A percentile compares a stretch with the other conserved stretches of the same genome.
Evolutionary conservation across 805 yeast genomes (phyloP).

Genomic region (Ascoidea tarda): DNA sequence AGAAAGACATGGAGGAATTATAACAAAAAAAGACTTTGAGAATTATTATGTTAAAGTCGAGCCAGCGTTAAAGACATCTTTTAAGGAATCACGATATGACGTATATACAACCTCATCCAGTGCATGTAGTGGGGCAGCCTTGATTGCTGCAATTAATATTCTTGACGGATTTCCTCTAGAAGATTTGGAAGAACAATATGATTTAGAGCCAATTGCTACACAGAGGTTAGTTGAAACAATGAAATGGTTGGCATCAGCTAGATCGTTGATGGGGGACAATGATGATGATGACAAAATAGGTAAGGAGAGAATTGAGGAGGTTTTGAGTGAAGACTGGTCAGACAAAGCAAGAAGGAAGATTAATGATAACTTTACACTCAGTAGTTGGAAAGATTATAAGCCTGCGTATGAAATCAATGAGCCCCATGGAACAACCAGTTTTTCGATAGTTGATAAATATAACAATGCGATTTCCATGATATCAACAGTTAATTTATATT

Average conservation of each 20-base stretch:
- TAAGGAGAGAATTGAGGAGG: constrained; percentile 24
- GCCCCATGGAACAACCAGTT: constrained; percentile 88
- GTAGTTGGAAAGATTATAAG: constrained; percentile 56
- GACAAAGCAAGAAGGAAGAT: constrained; percentile 32
- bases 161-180: constrained; percentile 30
- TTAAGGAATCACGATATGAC: constrained; percentile 20
- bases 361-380: constrained; percentile 39
- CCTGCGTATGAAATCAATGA: constrained; percentile 68
- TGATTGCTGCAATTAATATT: constrained; percentile 60
- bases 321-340: constrained; percentile 45
- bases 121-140: constrained; percentile 73
- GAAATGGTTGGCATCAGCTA: constrained; percentile 87
- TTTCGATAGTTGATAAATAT: constrained; percentile 59
- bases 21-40: constrained; percentile 51
- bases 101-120: constrained; percentile 47
- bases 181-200: constrained; percentile 17
- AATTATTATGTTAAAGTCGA: constrained; percentile 34
- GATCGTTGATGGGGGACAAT: constrained; percentile 74
- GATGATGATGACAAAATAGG: constrained; percentile 9
- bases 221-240: constrained; percentile 72
- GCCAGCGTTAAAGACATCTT: constrained; percentile 28
- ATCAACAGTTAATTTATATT: constrained; percentile 71
- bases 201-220: constrained; percentile 31
- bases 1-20: constrained; percentile 49
- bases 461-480: constrained; percentile 80